Percentiles rank a stretch among this genome's conserved stretches.
Evolutionary conservation across 2,329 filamentous ascomycete species (phyloP).

Genomic region (Aspergillus pseudoterreus): DNA sequence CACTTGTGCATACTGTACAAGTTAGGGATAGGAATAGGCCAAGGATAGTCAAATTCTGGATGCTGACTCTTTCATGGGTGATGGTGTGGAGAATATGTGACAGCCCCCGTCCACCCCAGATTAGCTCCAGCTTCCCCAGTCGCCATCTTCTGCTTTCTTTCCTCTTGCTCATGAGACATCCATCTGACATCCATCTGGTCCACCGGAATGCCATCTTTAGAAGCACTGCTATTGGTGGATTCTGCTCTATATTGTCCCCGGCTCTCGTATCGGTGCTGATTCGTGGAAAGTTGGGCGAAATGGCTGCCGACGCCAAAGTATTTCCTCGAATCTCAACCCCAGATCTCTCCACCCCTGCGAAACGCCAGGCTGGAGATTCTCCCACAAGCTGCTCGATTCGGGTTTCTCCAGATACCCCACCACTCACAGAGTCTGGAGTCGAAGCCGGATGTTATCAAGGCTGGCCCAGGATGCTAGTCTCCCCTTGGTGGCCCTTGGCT

Average conservation of each 20-base stretch:
- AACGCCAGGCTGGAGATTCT: neutral
- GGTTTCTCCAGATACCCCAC: slow-evolving; percentile 22
- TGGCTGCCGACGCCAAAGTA: slow-evolving; percentile 19
- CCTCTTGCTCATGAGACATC: neutral
- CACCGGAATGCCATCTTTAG: neutral
- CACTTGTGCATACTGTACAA: too few relatives aligned
- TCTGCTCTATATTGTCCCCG: slow-evolving; percentile 15
- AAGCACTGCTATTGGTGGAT: slow-evolving; percentile 22
- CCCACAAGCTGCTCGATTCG: slow-evolving; percentile 8
- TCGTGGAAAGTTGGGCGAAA: slow-evolving; percentile 25
- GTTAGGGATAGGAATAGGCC: too few relatives aligned
- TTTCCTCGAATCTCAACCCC: slow-evolving; percentile 31
- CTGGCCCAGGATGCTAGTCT: slow-evolving; percentile 17
- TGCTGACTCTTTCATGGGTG: too few relatives aligned
- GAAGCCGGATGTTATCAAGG: slow-evolving; percentile 13
- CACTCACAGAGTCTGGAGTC: slow-evolving; percentile 23
- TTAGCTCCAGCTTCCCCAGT: too few relatives aligned
- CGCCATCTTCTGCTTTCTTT: too few relatives aligned
- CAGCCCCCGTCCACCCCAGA: neutral
- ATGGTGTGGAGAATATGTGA: too few relatives aligned
- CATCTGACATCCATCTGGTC: neutral
- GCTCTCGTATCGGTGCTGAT: slow-evolving; percentile 15
- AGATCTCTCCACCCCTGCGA: slow-evolving; percentile 18
- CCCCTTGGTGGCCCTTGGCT: slow-evolving; percentile 8
- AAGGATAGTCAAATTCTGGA: too few relatives aligned